A percentile compares a stretch with the other conserved stretches of the same genome.
These are phyloP conservation scores for Syzygium aromaticum DNA, from an alignment of 345 rosid genomes.

Conservation along the genomic window DNA sequence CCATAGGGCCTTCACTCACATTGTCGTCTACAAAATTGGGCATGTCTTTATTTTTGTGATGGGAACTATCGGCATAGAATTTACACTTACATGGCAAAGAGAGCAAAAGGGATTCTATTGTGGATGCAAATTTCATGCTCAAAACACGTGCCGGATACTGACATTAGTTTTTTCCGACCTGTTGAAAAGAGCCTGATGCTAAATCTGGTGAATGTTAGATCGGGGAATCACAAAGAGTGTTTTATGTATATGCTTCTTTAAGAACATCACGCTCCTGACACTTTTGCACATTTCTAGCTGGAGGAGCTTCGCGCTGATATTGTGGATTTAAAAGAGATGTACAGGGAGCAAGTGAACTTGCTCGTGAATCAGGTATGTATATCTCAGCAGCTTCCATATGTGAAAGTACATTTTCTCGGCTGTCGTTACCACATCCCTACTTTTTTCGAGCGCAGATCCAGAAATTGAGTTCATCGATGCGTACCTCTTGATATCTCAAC, in stretches of 20 bases:
- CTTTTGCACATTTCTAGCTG: conserved; percentile 39
- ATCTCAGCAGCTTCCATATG: not conserved
- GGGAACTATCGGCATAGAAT: not conserved
- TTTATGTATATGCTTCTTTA: not conserved
- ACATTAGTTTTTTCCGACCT: not conserved
- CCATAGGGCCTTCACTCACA: not conserved
- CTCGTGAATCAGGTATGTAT: conserved; percentile 85
- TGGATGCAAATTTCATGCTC: not conserved
- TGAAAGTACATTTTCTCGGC: not conserved
- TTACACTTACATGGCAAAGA: not conserved
- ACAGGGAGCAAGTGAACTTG: conserved; percentile 97
- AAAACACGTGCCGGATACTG: not conserved
- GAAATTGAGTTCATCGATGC: conserved; percentile 30
- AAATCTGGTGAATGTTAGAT: not conserved
- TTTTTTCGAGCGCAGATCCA: conserved; percentile 36
- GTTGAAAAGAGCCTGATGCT: not conserved
- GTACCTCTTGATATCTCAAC: conserved; percentile 5
- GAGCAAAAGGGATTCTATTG: not conserved
- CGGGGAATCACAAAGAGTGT: not conserved
- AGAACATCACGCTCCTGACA: not conserved
- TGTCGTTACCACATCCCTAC: not conserved
- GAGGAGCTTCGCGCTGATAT: conserved; percentile 98
- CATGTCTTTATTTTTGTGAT: not conserved
- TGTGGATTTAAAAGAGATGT: conserved; percentile 98
- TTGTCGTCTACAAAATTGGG: not conserved